Base-by-base conservation (phyloP, 805 yeast genomes). In the Wickerhamomyces ciferrii region DNA sequence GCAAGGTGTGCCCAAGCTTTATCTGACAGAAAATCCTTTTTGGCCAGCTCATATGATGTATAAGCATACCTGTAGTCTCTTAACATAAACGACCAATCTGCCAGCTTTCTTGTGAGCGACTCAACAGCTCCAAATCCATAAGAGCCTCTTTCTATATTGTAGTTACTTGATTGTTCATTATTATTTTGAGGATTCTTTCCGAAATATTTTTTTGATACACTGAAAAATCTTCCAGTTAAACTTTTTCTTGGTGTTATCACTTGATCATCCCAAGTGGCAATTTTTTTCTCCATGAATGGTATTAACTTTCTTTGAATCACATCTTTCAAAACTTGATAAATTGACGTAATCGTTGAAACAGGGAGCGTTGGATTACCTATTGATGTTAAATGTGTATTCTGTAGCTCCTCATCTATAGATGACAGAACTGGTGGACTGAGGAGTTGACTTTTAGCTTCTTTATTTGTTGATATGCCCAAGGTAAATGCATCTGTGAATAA, bases 41-140 rank as follows among this genome's bases (percentile, higher is more conserved):
- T 83, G 35, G 89, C 73, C 43, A 87, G 62, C 49, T 92, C 98
- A 61, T 92, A 92, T 1, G 89, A 85, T 1, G 86, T 71, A 58
- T 85, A 84, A 3, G 97, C 94, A 48, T 79, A 81, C 61, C 83
- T 83, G 71, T 85, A 92, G 67, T 94, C 97, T 34, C 90, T 78
- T n/a, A 91, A 66, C 81, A 94, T 87, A 57, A 92, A 81, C 7
- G 90, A 81, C 88, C 96, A 88, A 62, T 94, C 99, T 0, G 96
- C 98, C 24, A 92, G 69, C 59, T 86, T 84, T 43, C 98, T 71
- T 24, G 90, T 72, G 39, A 79, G 72, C 59, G 87, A 85, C 55
- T 89, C 97, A 1, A 83, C 75, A 0, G 89, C 71, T 2, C 76
- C 70, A 11, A 79, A 77, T 39, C 76, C 66, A 59, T 89, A 90